Evolutionary conservation across 176 grass and related monocot species (phyloP).

Genomic region (Triticum aestivum): DNA sequence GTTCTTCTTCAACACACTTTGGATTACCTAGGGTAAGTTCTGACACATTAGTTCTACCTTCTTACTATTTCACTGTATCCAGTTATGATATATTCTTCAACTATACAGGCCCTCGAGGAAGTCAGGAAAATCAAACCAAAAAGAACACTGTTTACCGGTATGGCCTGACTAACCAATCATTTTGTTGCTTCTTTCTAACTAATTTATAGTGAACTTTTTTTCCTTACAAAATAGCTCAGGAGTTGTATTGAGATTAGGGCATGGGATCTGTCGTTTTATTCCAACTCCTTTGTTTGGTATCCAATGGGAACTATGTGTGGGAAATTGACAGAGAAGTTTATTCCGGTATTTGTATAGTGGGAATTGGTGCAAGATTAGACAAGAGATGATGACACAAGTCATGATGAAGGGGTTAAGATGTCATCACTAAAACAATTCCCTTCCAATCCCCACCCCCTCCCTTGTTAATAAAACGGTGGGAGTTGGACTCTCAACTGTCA

Average conservation of each 20-base stretch:
- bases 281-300: too few relatives aligned
- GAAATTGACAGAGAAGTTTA: too few relatives aligned
- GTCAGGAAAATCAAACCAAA: constrained; percentile 92
- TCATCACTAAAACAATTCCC: too few relatives aligned
- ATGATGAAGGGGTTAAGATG: too few relatives aligned
- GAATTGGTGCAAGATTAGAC: too few relatives aligned
- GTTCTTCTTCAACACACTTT: constrained; percentile 94
- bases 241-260: too few relatives aligned
- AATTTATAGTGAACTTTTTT: neutral
- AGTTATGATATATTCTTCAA: constrained; percentile 35
- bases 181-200: neutral
- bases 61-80: constrained; percentile 1
- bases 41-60: constrained; percentile 11
- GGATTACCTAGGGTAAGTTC: constrained; percentile 73
- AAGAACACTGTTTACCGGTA: constrained; percentile 93
- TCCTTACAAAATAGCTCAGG: neutral
- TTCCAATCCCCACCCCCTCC: too few relatives aligned
- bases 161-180: constrained; percentile 14
- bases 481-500: too few relatives aligned
- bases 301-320: too few relatives aligned
- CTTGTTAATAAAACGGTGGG: too few relatives aligned
- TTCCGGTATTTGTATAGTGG: neutral
- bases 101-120: constrained; percentile 75
- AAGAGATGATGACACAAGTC: too few relatives aligned
- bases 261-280: too few relatives aligned